Evolutionary conservation across 805 yeast species (phyloP), one percentile per base, ranked within the genome.

Genomic region (Wickerhamiella siamensis): DNA sequence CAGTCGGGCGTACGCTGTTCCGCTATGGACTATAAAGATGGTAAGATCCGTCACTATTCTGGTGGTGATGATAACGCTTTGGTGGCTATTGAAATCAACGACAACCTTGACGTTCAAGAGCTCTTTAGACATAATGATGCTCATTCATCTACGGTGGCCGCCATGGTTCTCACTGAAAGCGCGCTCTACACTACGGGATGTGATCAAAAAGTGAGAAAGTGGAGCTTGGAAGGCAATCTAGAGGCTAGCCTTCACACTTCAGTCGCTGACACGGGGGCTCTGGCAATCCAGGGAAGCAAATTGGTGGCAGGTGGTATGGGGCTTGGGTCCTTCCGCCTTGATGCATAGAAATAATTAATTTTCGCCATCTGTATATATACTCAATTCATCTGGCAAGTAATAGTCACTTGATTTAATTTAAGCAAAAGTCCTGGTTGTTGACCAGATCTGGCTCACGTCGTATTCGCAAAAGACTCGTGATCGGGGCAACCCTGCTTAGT

Each of bases 11-110:
- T 88, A 38, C 82, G 84, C 47, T 70, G 79, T 1, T 54, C 82
- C n/a, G 67, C 60, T 12, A 39, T 65, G 2, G 39, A 58, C 10
- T 43, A 38, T 33, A 38, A 40, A 1, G 29, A 32, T 5, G 44
- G 39, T 3, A 36, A 43, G 3, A 31, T 42, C 42, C 41, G 62
- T 18, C 57, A 82, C 4, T 63, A 75, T 4, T 75, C 95, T 1
- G 96, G 95, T 26, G 97, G 98, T 42, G 98, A 91, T 56, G 98
- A 91, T 53, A 87, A 88, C 59, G 80, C 84, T 0, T 53, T 81
- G 3, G 70, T 65, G 1, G 54, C 72, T 1, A 59, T 68, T 1
- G 45, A 52, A 14, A 48, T 79, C 26, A 44, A 59, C 1, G 39
- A 63, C 8, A 51, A 57, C 6, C 45, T 42, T 1, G 37, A 41